These are phyloP conservation scores for Thelephora ganbajun DNA, from an alignment of 768 basidiomycete species.

Conservation along the genomic window DNA sequence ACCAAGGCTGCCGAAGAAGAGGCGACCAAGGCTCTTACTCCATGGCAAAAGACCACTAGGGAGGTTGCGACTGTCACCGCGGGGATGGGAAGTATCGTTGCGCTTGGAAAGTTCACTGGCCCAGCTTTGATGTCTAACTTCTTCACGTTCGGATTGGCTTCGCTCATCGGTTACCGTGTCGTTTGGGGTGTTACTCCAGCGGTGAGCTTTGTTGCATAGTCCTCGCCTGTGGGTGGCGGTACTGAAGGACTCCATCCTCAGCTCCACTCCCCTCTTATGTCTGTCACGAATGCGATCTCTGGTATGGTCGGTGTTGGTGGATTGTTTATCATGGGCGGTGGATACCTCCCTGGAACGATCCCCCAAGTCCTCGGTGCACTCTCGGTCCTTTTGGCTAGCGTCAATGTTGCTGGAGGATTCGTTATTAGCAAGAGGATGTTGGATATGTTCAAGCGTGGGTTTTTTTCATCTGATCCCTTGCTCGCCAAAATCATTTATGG, in stretches of 20 bases:
- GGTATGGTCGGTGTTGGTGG: conserved; percentile 78
- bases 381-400: conserved; percentile 76
- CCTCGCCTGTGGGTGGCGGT: too few relatives aligned
- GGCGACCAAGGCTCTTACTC: conserved; percentile 48
- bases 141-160: conserved; percentile 80
- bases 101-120: conserved; percentile 67
- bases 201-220: too few relatives aligned
- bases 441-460: conserved; percentile 80
- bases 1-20: conserved; percentile 29
- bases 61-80: conserved; percentile 64
- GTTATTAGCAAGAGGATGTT: conserved; percentile 87
- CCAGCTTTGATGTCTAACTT: conserved; percentile 81
- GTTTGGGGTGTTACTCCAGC: conserved; percentile 87
- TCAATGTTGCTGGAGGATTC: conserved; percentile 83
- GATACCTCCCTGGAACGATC: conserved; percentile 68
- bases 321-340: conserved; percentile 84
- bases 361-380: conserved; percentile 69
- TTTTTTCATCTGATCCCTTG: background rate
- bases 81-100: conserved; percentile 62
- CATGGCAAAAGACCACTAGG: conserved; percentile 70
- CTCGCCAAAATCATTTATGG: background rate
- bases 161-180: conserved; percentile 76
- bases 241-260: too few relatives aligned
- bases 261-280: conserved; percentile 82
- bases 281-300: conserved; percentile 81